Evolutionary conservation across 2,329 filamentous ascomycete genomes (phyloP), one percentile per base, ranked within the genome.

Genomic region (Verticillium longisporum): DNA sequence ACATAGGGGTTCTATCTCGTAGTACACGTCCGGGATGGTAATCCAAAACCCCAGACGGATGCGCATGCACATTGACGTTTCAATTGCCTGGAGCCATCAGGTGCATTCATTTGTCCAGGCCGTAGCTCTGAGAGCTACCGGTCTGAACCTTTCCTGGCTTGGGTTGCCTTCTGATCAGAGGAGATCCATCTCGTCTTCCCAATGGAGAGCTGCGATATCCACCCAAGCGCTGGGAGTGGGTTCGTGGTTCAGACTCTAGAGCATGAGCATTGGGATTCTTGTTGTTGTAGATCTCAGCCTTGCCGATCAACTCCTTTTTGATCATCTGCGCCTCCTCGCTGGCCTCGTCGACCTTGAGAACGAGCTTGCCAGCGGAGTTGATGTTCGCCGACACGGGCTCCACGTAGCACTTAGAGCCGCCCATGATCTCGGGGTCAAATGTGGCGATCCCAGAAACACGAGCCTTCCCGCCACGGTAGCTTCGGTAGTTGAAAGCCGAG

Each of bases 341-440:
- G 0, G 77, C 71, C 56, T 80, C 78, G 15, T 68, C 68, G n/a
- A 83, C 69, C 18, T 69, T 69, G 50, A 86, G 62, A 6, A 76
- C 66, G 13, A 87, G 71, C 65, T 73, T 80, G 62, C 85, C 85
- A 57, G 72, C 75, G 1, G 83, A 77, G 68, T 83, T 78, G 57
- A 84, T 68, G 62, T 70, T 74, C 38, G 80, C 80, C 9, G 70
- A 72, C 26, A 70, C 64, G 3, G 81, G 73, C 60, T 79, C 75
- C 45, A 84, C 76, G 68, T 79, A 85, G 6, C 81, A 66, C 75
- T 87, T 87, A 63, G 78, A 73, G 38, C 85, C 85, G 61, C 85
- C 85, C 34, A 66, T 66, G 2, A 78, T 74, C 9, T 71, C 71
- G 4, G 80, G 78, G 63, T 86, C 80, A 45, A 84, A 73, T 34